A percentile compares a stretch with the other conserved stretches of the same genome.
phyloP scores from a whole-genome alignment of 768 basidiomycete genomes.

The Sistotremastrum niveocremeum region DNA sequence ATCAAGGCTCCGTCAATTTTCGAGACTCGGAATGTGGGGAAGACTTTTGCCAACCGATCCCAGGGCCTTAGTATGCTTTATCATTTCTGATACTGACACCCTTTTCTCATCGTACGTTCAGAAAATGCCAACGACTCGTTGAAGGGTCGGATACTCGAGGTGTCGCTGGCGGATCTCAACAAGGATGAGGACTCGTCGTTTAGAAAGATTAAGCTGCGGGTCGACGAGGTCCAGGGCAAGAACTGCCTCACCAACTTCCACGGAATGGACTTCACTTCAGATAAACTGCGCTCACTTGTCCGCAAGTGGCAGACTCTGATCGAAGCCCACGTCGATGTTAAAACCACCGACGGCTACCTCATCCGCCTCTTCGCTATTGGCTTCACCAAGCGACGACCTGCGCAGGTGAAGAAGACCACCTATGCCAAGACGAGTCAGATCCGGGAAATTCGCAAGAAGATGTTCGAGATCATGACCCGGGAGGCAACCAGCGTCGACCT shows the following conservation, averaged over 20 bases:
- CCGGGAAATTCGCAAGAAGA: slow-evolving; percentile 96
- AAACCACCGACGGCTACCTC: slow-evolving; percentile 98
- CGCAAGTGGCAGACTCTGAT: slow-evolving; percentile 99
- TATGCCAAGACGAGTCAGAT: slow-evolving; percentile 94
- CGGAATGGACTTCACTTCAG: slow-evolving; percentile 99
- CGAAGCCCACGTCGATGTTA: slow-evolving; percentile 97
- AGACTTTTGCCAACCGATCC: slow-evolving; percentile 96
- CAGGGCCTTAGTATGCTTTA: slow-evolving; percentile 83
- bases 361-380: slow-evolving; percentile 97
- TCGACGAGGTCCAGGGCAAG: slow-evolving; percentile 95
- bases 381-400: slow-evolving; percentile 94
- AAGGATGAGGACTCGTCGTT: slow-evolving; percentile 99
- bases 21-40: slow-evolving; percentile 92
- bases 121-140: slow-evolving; percentile 98
- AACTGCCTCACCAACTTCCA: slow-evolving; percentile 99
- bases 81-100: slow-evolving; percentile 1
- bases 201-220: slow-evolving; percentile 98
- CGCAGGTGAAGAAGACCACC: slow-evolving; percentile 97
- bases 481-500: slow-evolving; percentile 92
- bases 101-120: slow-evolving; percentile 19
- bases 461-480: slow-evolving; percentile 97
- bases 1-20: slow-evolving; percentile 98
- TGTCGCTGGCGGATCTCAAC: slow-evolving; percentile 95
- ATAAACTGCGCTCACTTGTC: slow-evolving; percentile 98
- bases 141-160: slow-evolving; percentile 91